Evolutionary conservation across 352 stramenopile genomes (phyloP), one percentile per base, ranked within the genome.

Genomic region (Ophiocytium majus): DNA sequence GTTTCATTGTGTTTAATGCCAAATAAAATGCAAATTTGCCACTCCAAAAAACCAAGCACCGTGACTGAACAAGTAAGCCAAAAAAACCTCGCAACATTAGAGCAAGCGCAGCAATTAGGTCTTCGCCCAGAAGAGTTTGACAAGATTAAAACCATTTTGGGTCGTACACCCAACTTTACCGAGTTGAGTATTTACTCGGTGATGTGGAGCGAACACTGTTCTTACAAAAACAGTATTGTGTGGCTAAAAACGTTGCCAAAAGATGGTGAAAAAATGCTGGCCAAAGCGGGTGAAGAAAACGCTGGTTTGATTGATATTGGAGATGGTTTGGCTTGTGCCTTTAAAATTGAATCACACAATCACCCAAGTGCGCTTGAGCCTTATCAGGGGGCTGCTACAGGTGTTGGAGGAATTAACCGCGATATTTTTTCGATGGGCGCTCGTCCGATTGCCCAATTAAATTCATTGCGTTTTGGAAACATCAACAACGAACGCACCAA

Each of bases 331-430:
- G 57, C 57, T 28, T 71, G 57, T 28, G 23, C 19, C 28, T 71
- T 71, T 71, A 71, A 71, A 71, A 71, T 71, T 71, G 57, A 71
- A 71, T 71, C 57, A 71, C 57, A 71, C 57, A 71, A 71, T 71
- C 57, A 71, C 57, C 57, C 57, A 71, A 71, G 57, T 71, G 57
- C 57, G 23, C 28, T 71, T 23, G 57, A 71, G 28, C 57, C 57
- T 28, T 71, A 71, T 28, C 57, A 71, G 28, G 57, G 57, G 19
- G 57, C 57, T 23, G 57, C 57, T 23, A 71, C 57, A 23, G 57
- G 57, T 28, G 57, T 71, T 23, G 57, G 57, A 28, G 57, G 57
- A 23, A 71, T 71, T 28, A 71, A 71, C 28, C 57, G 57, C 57
- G 57, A 71, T 71, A 71, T 71, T 71, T 71, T 71, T 71, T 23